A percentile compares a stretch with the other conserved stretches of the same genome.
phyloP scores from a whole-genome alignment of 225 moss, liverwort and hornwort species.

The Asterella californica region DNA sequence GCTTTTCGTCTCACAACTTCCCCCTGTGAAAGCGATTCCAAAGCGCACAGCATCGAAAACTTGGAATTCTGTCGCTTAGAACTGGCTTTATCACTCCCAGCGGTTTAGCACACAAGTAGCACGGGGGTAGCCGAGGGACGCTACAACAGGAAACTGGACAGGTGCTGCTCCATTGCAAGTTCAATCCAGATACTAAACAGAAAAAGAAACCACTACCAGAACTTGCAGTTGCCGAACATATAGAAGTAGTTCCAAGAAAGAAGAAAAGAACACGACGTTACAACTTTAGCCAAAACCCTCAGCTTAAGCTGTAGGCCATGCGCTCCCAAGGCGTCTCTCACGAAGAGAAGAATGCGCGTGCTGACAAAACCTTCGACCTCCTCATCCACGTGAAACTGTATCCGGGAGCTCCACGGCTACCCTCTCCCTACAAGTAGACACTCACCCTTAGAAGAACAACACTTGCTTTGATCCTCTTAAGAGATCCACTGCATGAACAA shows the following conservation, averaged over 20 bases:
- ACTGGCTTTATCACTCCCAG: background rate
- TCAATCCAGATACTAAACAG: background rate
- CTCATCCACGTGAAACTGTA: conserved; percentile 16
- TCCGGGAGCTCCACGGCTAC: conserved; percentile 19
- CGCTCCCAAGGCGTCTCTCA: conserved; percentile 33
- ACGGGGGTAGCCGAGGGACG: background rate
- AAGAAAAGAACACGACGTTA: conserved; percentile 24
- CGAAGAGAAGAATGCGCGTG: conserved; percentile 22
- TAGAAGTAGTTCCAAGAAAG: conserved; percentile 21
- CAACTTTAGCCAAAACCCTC: conserved; percentile 28
- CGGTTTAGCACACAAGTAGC: background rate
- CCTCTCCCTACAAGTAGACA: conserved; percentile 28
- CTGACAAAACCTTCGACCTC: conserved; percentile 27
- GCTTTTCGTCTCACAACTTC: background rate
- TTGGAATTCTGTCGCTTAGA: background rate
- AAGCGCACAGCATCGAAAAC: background rate
- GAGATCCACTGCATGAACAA: conserved; percentile 23
- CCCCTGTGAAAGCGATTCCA: background rate
- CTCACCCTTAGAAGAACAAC: conserved; percentile 18
- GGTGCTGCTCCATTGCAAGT: background rate
- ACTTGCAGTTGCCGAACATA: conserved; percentile 1
- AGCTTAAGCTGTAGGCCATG: conserved; percentile 21
- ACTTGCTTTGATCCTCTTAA: conserved; percentile 29
- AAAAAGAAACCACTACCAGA: conserved; percentile 2
- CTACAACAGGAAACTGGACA: background rate